These are phyloP conservation scores for Viridothelium virens DNA, from an alignment of 495 filamentous ascomycete species.

Conservation along the genomic window DNA sequence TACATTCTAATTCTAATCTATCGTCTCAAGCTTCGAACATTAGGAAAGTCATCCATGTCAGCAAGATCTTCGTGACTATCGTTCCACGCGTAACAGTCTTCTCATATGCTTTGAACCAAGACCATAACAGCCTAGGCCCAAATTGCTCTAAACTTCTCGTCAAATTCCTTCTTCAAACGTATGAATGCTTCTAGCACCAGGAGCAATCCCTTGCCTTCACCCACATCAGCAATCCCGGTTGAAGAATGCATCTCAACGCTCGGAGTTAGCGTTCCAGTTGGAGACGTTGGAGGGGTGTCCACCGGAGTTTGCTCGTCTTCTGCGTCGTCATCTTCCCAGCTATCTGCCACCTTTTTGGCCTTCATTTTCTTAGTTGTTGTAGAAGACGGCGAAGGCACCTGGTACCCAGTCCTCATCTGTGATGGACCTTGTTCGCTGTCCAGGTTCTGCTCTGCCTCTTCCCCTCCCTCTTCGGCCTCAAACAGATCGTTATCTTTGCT, in stretches of 20 bases:
- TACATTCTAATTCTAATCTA: no score
- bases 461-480: constrained; percentile 28
- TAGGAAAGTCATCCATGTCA: no score
- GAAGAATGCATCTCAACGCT: no score
- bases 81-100: no score
- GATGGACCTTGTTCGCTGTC: neutral
- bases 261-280: constrained; percentile 19
- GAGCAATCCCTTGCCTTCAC: constrained; percentile 40
- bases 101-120: neutral
- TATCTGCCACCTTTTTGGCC: constrained; percentile 24
- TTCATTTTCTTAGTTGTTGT: constrained; percentile 19
- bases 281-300: constrained; percentile 20
- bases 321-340: constrained; percentile 29
- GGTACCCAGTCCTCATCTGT: neutral
- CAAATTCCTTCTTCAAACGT: constrained; percentile 52
- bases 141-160: constrained; percentile 58
- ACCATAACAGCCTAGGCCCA: constrained; percentile 30
- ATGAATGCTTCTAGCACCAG: constrained; percentile 51
- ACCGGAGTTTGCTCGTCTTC: constrained; percentile 17
- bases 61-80: no score
- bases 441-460: constrained; percentile 5
- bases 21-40: no score
- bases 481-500: constrained; percentile 33
- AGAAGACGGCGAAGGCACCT: neutral
- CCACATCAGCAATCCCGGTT: constrained; percentile 19